Evolutionary conservation across 805 yeast species (phyloP).

Genomic region (Wickerhamiella alocasiicola): DNA sequence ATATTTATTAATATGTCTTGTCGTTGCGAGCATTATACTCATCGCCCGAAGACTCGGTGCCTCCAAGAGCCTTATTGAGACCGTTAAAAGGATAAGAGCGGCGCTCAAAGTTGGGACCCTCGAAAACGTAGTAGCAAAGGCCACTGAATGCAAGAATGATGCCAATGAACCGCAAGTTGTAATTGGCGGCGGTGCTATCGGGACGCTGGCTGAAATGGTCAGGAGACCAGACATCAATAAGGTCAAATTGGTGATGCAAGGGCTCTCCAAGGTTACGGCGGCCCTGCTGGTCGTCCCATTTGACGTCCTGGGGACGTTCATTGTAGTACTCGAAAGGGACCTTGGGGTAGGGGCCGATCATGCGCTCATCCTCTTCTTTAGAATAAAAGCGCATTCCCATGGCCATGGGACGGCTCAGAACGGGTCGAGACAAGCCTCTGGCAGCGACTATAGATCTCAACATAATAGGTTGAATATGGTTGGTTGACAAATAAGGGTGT

Average conservation of each 20-base stretch:
- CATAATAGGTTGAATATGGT: constrained; percentile 1
- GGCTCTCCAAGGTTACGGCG: constrained; percentile 70
- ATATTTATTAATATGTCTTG: constrained; percentile 1
- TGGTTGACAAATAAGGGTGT: constrained; percentile 9
- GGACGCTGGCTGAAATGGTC: constrained; percentile 52
- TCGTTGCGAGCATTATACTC: constrained; percentile 30
- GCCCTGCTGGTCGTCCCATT: constrained; percentile 69
- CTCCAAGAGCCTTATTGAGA: constrained; percentile 62
- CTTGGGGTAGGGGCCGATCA: constrained; percentile 38
- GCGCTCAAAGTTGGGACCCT: constrained; percentile 59
- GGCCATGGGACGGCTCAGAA: neutral
- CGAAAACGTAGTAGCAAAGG: constrained; percentile 32
- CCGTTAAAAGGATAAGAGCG: constrained; percentile 62
- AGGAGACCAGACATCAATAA: constrained; percentile 77
- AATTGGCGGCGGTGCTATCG: constrained; percentile 48
- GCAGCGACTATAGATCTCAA: neutral
- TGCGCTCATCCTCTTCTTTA: constrained; percentile 19
- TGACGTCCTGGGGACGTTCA: constrained; percentile 54
- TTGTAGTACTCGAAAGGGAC: constrained; percentile 49
- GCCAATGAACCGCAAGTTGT: constrained; percentile 43
- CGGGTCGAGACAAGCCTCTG: neutral
- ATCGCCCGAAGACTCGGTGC: constrained; percentile 27
- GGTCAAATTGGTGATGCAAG: constrained; percentile 56
- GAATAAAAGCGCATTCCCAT: neutral
- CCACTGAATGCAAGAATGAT: constrained; percentile 25